Evolutionary conservation across 2,329 filamentous ascomycete genomes (phyloP), one percentile per base, ranked within the genome.

Genomic region (Teratosphaeria gauchensis): DNA sequence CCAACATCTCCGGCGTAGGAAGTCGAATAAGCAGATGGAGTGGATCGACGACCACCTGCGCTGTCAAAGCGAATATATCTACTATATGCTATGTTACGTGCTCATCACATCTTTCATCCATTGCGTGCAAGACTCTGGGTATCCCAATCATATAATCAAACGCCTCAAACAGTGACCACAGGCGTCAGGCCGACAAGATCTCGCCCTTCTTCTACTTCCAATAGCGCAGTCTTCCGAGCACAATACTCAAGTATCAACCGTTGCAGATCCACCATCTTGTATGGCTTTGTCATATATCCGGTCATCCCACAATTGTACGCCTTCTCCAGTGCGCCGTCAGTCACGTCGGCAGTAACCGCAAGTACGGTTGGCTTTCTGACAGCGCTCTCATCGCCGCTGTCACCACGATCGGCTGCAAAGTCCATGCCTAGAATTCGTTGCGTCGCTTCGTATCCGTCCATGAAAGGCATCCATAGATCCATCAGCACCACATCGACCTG

Each of bases 391-490:
- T 46, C 54, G 19, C 12, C 32, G 3, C 52, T 31, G 8, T 21
- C 48, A 9, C 56, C 54, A 28, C 53, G 53, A 30, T 46, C 51
- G 16, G 21, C 19, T 5, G 24, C n/a, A 21, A 51, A 4, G 73
- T 33, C 55, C 75, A 85, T 79, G 28, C 75, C 73, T 11, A 87
- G 72, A 51, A 89, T 89, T 53, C 77, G 75, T 65, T 82, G 78
- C 0, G 86, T 83, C 1, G 86, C 86, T 67, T 88, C 82, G 63
- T 87, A 89, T 1, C 86, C 86, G 66, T 89, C 86, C 77, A 89
- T 84, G 63, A 84, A 77, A 0, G 86, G 86, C 85, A 89, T 89
- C 86, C 86, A 89, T 9, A 89, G 78, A 71, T 89, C 86, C 86
- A 89, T 89, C 51, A 89, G 73, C 28, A 89, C 78, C 1, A 87